Conservation (phyloP, 2,329 filamentous ascomycete genomes). For the Fusarium marasasianum region DNA sequence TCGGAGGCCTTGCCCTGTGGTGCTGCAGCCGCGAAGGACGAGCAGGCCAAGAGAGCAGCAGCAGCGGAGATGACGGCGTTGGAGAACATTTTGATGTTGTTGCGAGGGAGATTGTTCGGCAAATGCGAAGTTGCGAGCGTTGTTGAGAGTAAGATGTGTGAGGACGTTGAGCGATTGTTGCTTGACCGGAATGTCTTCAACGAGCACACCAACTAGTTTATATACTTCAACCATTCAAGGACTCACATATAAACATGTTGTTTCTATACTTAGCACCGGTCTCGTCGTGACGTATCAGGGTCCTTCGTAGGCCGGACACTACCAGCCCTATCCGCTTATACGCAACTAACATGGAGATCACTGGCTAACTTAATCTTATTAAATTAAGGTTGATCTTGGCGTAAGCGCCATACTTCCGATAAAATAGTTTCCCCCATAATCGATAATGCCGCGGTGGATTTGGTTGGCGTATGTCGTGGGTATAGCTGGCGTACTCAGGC, state of each 20-base stretch:
- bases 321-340: neutral
- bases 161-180: neutral
- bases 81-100: conserved; percentile 4
- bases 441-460: neutral
- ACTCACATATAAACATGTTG: fast-evolving
- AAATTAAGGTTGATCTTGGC: conserved; percentile 1
- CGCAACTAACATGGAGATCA: neutral
- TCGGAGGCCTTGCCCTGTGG: conserved; percentile 25
- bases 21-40: conserved; percentile 44
- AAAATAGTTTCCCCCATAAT: no score
- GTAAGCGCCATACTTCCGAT: neutral
- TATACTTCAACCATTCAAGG: neutral
- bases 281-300: neutral
- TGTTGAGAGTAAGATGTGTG: neutral
- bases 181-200: neutral
- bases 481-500: neutral
- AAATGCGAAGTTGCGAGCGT: neutral
- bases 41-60: conserved; percentile 52
- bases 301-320: neutral
- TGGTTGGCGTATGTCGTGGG: neutral
- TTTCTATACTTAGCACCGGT: no score
- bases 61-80: neutral
- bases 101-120: neutral
- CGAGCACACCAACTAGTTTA: neutral
- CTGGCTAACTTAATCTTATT: neutral